phyloP scores from a whole-genome alignment of 495 filamentous ascomycete species.

The Talaromyces liani region DNA sequence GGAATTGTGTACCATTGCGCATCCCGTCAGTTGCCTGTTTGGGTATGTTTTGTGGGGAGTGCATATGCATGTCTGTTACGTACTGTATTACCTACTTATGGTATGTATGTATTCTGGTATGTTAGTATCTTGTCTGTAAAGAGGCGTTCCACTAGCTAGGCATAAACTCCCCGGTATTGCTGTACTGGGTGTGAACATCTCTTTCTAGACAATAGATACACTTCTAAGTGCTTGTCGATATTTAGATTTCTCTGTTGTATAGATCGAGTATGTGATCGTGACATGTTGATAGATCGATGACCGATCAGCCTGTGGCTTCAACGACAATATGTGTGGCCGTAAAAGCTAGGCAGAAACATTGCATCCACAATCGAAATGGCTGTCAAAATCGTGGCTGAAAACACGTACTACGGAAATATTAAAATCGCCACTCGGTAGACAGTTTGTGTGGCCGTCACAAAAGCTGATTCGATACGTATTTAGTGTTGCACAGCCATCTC shows the following conservation, averaged over 20 bases:
- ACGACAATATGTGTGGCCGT: not conserved
- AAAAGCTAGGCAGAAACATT: not conserved
- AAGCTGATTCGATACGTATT: not conserved
- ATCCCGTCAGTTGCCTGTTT: not conserved
- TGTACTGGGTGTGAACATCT: too few relatives aligned
- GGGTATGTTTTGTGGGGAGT: not conserved
- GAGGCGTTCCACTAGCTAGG: not conserved
- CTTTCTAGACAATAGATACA: too few relatives aligned
- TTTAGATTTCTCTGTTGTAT: too few relatives aligned
- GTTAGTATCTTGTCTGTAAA: not conserved
- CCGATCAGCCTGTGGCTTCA: not conserved
- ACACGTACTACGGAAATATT: not conserved
- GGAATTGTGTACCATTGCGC: not conserved
- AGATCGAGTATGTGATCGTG: not conserved
- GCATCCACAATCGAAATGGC: not conserved
- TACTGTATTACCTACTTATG: not conserved
- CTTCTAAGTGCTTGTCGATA: too few relatives aligned
- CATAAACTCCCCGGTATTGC: too few relatives aligned
- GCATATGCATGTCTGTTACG: not conserved
- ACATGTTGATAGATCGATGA: not conserved
- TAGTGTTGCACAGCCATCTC: not conserved
- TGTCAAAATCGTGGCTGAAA: not conserved
- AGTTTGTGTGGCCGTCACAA: not conserved
- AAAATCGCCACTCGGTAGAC: not conserved
- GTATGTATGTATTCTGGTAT: not conserved